Base-by-base conservation (phyloP, 140 eudicot species). In the Senecio squalidus region DNA sequence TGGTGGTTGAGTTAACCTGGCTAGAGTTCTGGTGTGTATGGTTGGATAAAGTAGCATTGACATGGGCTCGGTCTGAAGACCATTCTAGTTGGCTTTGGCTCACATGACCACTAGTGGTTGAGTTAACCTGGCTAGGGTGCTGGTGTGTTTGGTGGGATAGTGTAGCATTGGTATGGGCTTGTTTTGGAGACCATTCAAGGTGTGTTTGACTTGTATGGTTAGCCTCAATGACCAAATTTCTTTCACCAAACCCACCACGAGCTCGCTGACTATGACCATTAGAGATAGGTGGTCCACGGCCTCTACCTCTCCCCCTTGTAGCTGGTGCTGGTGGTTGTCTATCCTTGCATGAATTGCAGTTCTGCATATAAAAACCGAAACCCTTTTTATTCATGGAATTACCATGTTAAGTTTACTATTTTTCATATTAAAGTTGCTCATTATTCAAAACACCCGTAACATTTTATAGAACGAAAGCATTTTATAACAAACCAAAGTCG, bases 261-360 rank as follows among this genome's bases (percentile, higher is more conserved):
- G 53, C 18, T 22, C 64, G 66, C 59, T 61, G 70, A 50, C 16
- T 22, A 14, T 74, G 74, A 34, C 80, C 75, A 31, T 68, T 54
- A 46, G 73, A 52, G 55, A 33, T 54, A 5, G 51, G 70, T 22
- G 38, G 70, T 2, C 44, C 60, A 8, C 68, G 78, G 53, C 62
- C 70, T 76, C 76, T 45, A 38, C 81, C 78, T 69, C 80, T 67
- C 57, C 78, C 80, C 25, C 79, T 62, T 6, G 76, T 64, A 51
- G 79, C 62, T 0, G 69, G 8, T 6, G 76, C 60, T 46, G 79
- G 67, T 0, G 69, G 8, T 0, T 20, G 75, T 71, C 64, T 67
- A 44, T 68, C 80, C 52, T 64, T 66, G 31, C 34, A 16, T 36
- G 67, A n/a, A 30, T 46, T 61, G 43, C 55, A 25, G 21, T 49